phyloP scores from a whole-genome alignment of 192 early-diverging fungal genomes.

The Coemansia sp. region DNA sequence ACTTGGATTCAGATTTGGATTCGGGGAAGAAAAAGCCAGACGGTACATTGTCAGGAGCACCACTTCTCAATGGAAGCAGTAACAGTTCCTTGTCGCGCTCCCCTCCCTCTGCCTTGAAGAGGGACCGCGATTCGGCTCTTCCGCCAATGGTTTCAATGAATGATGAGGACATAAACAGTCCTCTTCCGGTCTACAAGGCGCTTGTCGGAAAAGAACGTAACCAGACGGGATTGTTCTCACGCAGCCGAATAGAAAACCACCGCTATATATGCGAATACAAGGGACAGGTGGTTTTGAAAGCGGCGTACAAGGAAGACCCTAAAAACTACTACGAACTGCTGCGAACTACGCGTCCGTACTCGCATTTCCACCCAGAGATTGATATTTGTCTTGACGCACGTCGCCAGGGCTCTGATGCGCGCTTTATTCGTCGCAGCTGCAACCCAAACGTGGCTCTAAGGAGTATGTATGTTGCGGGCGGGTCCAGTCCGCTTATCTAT shows the following conservation, averaged over 20 bases:
- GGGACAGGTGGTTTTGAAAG: constrained; percentile 69
- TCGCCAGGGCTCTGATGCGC: constrained; percentile 64
- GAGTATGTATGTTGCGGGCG: constrained; percentile 58
- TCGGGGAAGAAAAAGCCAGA: neutral
- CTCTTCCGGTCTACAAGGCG: constrained; percentile 15
- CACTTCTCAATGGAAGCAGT: constrained; percentile 9
- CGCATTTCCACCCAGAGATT: constrained; percentile 65
- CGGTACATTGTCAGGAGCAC: neutral
- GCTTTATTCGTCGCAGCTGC: constrained; percentile 69
- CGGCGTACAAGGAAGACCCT: constrained; percentile 63
- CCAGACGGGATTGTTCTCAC: constrained; percentile 42
- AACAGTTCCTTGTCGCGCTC: neutral
- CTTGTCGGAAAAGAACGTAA: constrained; percentile 23
- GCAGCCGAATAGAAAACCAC: constrained; percentile 13
- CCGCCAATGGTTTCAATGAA: constrained; percentile 25
- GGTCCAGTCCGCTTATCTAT: constrained; percentile 58
- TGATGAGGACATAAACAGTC: constrained; percentile 6
- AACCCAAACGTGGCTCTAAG: constrained; percentile 63
- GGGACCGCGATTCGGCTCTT: neutral
- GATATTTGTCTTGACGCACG: constrained; percentile 74
- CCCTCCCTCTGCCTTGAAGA: neutral
- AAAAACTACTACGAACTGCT: constrained; percentile 68
- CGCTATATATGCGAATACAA: constrained; percentile 76
- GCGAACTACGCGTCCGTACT: constrained; percentile 63
- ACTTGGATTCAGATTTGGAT: constrained; percentile 1